Evolutionary conservation across 768 basidiomycete genomes (phyloP).

Genomic region (Tubosaeta sp.): DNA sequence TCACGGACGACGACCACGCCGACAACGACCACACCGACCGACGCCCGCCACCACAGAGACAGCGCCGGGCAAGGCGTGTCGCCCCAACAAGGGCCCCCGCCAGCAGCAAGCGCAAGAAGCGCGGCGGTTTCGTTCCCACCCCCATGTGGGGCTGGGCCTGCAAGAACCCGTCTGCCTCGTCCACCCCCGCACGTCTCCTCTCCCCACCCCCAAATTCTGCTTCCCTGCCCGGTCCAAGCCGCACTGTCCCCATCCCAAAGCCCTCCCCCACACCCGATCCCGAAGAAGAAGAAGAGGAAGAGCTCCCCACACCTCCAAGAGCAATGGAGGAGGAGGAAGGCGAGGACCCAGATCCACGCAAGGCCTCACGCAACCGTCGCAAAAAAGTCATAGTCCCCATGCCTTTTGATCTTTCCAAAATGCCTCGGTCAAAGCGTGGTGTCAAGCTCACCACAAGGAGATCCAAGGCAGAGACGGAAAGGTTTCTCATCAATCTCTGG

Average conservation of each 20-base stretch:
- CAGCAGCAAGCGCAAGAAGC: conserved; percentile 41
- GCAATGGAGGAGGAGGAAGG: conserved; percentile 66
- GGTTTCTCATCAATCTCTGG: conserved; percentile 10
- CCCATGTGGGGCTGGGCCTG: conserved; percentile 87
- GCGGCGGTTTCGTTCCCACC: conserved; percentile 68
- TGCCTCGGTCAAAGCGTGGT: conserved; percentile 18
- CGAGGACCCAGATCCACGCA: conserved; percentile 28
- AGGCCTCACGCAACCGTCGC: background rate
- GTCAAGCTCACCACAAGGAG: background rate
- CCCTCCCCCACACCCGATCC: conserved; percentile 24
- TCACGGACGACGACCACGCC: conserved; percentile 72
- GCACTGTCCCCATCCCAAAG: background rate
- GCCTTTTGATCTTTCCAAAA: conserved; percentile 16
- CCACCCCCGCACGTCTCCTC: conserved; percentile 4
- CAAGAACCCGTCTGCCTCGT: conserved; percentile 34
- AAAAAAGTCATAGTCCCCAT: conserved; percentile 13
- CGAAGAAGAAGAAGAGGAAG: conserved; percentile 40
- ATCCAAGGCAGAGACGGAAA: background rate
- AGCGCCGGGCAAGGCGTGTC: conserved; percentile 1
- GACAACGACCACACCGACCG: conserved; percentile 38
- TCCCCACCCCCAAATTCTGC: conserved; percentile 4
- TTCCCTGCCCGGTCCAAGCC: conserved; percentile 4
- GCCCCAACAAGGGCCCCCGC: conserved; percentile 9
- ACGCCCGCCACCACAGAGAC: conserved; percentile 14
- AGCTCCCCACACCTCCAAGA: conserved; percentile 42